phyloP scores from a whole-genome alignment of 805 yeast species.

The Ogataea paradorogensis region DNA sequence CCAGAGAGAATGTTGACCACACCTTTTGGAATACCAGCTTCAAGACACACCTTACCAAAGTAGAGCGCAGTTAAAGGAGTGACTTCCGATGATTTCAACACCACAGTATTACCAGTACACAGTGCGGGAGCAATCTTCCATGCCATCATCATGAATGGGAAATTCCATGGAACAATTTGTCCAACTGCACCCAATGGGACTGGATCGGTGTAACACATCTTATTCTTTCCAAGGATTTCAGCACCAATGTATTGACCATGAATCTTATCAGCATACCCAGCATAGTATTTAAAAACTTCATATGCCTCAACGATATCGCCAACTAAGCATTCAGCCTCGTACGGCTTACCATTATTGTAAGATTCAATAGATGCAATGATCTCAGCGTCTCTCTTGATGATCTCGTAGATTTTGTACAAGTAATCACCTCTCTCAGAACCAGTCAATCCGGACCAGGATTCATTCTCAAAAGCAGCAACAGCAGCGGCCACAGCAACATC shows the following conservation, averaged over 20 bases:
- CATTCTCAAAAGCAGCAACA: constrained; percentile 50
- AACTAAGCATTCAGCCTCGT: constrained; percentile 43
- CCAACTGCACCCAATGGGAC: constrained; percentile 75
- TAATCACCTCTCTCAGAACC: constrained; percentile 53
- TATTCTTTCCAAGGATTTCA: constrained; percentile 35
- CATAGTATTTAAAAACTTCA: constrained; percentile 57
- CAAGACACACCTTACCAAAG: constrained; percentile 57
- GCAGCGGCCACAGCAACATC: constrained; percentile 69
- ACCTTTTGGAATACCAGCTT: constrained; percentile 76
- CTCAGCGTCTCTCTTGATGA: constrained; percentile 49
- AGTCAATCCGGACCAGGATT: constrained; percentile 45
- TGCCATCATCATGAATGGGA: constrained; percentile 72
- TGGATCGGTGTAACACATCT: constrained; percentile 51
- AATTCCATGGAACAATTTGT: constrained; percentile 81
- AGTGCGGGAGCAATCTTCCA: constrained; percentile 80
- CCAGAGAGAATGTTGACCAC: constrained; percentile 73
- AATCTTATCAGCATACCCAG: constrained; percentile 78
- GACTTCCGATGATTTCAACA: constrained; percentile 70
- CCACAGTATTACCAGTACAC: constrained; percentile 70
- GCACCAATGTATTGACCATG: constrained; percentile 55
- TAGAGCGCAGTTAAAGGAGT: constrained; percentile 72
- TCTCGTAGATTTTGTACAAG: constrained; percentile 48
- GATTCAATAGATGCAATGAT: constrained; percentile 54
- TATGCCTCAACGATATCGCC: constrained; percentile 31
- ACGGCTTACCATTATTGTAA: constrained; percentile 57